Percentiles rank a stretch among this genome's conserved stretches.
These are phyloP conservation scores for Phytophthora pluvialis DNA, from an alignment of 352 stramenopile genomes.

Conservation along the genomic window DNA sequence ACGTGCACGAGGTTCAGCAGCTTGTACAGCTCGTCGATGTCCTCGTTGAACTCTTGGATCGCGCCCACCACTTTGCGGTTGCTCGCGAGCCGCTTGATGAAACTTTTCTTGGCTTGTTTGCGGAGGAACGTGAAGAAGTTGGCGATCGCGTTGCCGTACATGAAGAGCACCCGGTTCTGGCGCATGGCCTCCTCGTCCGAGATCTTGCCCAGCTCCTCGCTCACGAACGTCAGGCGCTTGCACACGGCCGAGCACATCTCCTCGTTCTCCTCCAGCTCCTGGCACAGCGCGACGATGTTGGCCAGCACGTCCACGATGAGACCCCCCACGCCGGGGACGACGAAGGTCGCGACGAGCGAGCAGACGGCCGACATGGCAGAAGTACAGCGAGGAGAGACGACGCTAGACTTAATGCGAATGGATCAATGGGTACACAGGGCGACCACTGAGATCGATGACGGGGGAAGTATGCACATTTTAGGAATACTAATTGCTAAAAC, in stretches of 20 bases:
- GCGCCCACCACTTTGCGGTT: constrained; percentile 34
- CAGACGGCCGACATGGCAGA: constrained; percentile 25
- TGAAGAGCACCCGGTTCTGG: constrained; percentile 30
- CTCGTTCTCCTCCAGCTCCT: constrained; percentile 43
- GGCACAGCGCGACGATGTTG: constrained; percentile 32
- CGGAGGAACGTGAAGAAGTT: constrained; percentile 34
- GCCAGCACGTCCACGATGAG: constrained; percentile 28
- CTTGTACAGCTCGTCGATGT: constrained; percentile 37
- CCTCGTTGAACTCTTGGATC: constrained; percentile 34
- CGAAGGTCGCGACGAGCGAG: constrained; percentile 33
- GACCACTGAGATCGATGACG: not conserved
- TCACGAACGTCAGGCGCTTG: constrained; percentile 29
- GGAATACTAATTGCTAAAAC: constrained; percentile 17
- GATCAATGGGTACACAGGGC: not conserved
- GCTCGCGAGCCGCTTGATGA: constrained; percentile 29
- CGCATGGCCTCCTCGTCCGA: constrained; percentile 28
- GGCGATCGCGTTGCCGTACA: constrained; percentile 27
- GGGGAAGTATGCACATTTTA: not conserved
- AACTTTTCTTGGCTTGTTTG: constrained; percentile 30
- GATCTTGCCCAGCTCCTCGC: constrained; percentile 31
- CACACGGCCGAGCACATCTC: constrained; percentile 28
- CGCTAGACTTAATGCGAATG: too few species aligned
- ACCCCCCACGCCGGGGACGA: constrained; percentile 26
- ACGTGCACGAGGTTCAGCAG: constrained; percentile 28
- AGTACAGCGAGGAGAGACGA: not conserved